A percentile compares a stretch with the other conserved stretches of the same genome.
Evolutionary conservation across 306 rosid species (phyloP).

Genomic region (Benincasa hispida): DNA sequence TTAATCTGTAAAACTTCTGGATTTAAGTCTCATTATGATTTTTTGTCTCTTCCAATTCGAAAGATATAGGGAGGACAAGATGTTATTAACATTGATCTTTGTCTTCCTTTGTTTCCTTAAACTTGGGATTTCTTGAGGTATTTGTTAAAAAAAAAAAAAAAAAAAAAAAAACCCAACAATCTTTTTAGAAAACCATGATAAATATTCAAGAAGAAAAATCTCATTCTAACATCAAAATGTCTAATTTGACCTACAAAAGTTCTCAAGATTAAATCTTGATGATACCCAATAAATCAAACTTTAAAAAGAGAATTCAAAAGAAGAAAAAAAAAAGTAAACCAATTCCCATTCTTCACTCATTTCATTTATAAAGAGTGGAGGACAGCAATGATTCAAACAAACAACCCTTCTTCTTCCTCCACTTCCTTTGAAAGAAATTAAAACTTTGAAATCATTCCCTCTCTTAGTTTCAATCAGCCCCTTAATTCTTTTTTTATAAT

Average conservation of each 20-base stretch:
- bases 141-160: too few species aligned
- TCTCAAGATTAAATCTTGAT: not conserved
- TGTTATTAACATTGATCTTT: too few species aligned
- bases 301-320: not conserved
- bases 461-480: not conserved
- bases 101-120: too few species aligned
- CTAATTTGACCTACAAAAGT: not conserved
- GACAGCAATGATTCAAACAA: slow-evolving; percentile 7
- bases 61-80: too few species aligned
- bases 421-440: not conserved
- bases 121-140: too few species aligned
- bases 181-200: not conserved
- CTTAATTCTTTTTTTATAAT: not conserved
- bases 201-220: not conserved
- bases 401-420: not conserved
- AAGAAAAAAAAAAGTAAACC: not conserved
- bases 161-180: not conserved
- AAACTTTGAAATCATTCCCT: not conserved
- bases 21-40: too few species aligned
- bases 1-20: too few species aligned
- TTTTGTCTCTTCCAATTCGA: too few species aligned
- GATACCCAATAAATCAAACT: not conserved
- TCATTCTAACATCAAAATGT: not conserved
- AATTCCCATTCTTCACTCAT: not conserved
- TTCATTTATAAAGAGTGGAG: slow-evolving; percentile 4